Conservation (phyloP, 1,139 yeast species). For the Zygoascus sp. region DNA sequence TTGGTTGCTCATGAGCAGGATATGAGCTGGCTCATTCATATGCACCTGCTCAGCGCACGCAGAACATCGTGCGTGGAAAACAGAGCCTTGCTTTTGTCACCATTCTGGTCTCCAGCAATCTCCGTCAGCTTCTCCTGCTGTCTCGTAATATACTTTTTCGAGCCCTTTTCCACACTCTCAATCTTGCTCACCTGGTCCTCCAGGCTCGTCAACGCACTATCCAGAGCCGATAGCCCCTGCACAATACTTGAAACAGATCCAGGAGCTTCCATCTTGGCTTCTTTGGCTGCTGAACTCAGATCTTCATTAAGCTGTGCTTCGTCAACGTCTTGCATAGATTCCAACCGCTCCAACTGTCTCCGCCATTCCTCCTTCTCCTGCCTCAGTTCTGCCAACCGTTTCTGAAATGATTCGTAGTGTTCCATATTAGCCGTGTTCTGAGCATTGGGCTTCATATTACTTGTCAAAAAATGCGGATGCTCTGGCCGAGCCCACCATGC, state of each 20-base stretch:
- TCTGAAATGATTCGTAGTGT: conserved; percentile 45
- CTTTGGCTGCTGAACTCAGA: conserved; percentile 1
- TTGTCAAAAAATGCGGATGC: conserved; percentile 30
- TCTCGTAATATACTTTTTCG: conserved; percentile 14
- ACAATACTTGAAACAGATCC: not conserved
- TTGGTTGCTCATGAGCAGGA: no score
- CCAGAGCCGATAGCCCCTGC: conserved; percentile 6
- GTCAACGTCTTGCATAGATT: not conserved
- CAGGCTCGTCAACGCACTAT: conserved; percentile 10
- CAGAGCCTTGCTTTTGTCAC: not conserved
- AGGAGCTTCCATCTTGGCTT: not conserved
- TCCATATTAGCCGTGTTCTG: conserved; percentile 48
- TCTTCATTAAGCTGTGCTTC: not conserved
- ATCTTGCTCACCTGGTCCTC: conserved; percentile 14
- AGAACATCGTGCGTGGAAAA: conserved; percentile 16
- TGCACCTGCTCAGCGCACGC: conserved; percentile 15
- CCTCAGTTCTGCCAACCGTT: conserved; percentile 43
- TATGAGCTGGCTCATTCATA: not conserved
- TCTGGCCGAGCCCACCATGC: conserved; percentile 58
- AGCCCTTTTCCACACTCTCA: conserved; percentile 17
- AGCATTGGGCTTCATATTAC: conserved; percentile 46
- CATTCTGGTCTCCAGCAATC: not conserved
- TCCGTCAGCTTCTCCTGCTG: conserved; percentile 15
- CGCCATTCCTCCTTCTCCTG: conserved; percentile 51
- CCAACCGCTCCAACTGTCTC: conserved; percentile 18